A percentile compares a stretch with the other conserved stretches of the same genome.
Evolutionary conservation across 345 rosid species (phyloP).

Genomic region (Salix viminalis): DNA sequence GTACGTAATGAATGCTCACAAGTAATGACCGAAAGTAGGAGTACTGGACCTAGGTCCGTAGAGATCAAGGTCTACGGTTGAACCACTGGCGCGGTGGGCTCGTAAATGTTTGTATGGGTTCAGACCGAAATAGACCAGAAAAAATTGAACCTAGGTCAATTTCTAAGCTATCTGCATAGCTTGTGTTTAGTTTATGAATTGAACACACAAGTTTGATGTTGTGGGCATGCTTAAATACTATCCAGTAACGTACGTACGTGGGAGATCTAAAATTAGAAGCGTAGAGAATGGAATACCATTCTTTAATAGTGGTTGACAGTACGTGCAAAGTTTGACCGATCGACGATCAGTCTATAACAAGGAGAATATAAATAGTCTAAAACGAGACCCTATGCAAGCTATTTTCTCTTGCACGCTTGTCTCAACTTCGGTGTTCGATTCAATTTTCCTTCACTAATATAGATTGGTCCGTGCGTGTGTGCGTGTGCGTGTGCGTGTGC

Average conservation of each 20-base stretch:
- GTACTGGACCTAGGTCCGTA: background rate
- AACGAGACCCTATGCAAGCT: too few relatives aligned
- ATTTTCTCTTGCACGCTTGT: too few relatives aligned
- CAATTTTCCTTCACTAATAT: too few relatives aligned
- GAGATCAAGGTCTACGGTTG: slow-evolving; percentile 14
- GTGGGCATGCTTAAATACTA: background rate
- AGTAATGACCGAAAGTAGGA: background rate
- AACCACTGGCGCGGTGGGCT: background rate
- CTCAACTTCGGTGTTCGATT: too few relatives aligned
- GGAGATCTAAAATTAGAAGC: slow-evolving; percentile 2
- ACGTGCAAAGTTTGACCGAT: too few relatives aligned
- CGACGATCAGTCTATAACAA: too few relatives aligned
- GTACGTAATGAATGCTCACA: background rate
- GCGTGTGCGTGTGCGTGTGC: too few relatives aligned
- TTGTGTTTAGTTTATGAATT: background rate
- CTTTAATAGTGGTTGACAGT: background rate
- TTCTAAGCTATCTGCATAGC: background rate
- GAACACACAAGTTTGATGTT: background rate
- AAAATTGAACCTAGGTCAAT: slow-evolving; percentile 6
- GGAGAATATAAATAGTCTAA: too few relatives aligned
- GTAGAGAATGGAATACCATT: background rate
- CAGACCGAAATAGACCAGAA: slow-evolving; percentile 7
- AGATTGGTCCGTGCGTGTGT: too few relatives aligned
- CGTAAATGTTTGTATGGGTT: background rate
- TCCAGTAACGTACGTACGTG: too few relatives aligned